Evolutionary conservation across 2,329 filamentous ascomycete species (phyloP), one percentile per base, ranked within the genome.

Genomic region (Magnaporthiopsis rhizophila): DNA sequence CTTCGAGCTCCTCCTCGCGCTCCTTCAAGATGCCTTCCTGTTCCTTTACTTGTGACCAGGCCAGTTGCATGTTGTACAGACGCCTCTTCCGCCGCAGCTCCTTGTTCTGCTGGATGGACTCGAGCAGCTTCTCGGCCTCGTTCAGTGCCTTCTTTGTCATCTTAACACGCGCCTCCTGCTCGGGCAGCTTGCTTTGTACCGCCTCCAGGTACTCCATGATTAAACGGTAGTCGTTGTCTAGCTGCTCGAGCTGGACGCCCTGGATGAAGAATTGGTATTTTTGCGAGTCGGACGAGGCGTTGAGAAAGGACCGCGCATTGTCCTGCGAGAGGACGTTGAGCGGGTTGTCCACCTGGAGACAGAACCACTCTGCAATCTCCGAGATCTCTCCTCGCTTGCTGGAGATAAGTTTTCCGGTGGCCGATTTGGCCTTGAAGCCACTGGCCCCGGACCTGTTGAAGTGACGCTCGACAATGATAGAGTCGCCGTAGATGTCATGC

Each of bases 241-340:
- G 82, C 69, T 94, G 89, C 73, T 98, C 92, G 0, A 99, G 84
- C 71, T 98, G 93, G 0, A 97, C 96, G 32, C 95, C 95, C 70
- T 93, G 92, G 66, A 97, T 85, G 72, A 99, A 99, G 72, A 97
- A 97, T 69, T 91, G 95, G 81, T 98, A 99, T 74, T 99, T 99
- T 66, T 94, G 88, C 3, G 85, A 79, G 0, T 92, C 86, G 2
- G 87, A 90, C 15, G 95, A 94, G 50, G 88, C 86, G 72, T 94
- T 96, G 58, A 99, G 83, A 71, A 99, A 99, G 65, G 96, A 90
- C 13, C 95, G 87, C 13, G 95, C 95, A 75, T 93, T 92, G 73
- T 99, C 95, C 75, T 99, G 95, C 0, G 93, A 97, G 24, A 99
- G 82, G 8, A 98, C 90, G 66, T 96, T 98, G 79, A 99, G 88